Conservation (phyloP, 2,329 filamentous ascomycete species). For the Mycogone perniciosa region DNA sequence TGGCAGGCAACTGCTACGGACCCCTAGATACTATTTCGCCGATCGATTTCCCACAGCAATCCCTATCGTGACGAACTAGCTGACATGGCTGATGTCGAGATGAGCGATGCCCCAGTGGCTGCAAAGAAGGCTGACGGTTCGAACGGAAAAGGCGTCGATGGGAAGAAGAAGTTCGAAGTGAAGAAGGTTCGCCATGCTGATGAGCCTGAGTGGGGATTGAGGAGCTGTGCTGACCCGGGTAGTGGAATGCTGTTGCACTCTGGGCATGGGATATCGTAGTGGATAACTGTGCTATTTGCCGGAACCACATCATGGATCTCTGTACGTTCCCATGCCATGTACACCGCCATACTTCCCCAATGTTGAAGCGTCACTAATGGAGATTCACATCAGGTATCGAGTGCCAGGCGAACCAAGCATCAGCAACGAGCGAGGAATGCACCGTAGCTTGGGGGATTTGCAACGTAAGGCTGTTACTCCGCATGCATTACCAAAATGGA, state of each 20-base stretch:
- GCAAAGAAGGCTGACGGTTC: conserved; percentile 48
- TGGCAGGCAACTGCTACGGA: too few species aligned
- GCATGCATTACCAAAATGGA: neutral
- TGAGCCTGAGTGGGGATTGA: neutral
- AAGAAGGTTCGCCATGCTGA: conserved; percentile 70
- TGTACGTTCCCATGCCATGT: conserved; percentile 50
- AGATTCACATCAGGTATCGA: conserved; percentile 66
- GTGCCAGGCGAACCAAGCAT: conserved; percentile 97
- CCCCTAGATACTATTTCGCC: neutral
- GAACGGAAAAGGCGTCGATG: conserved; percentile 51
- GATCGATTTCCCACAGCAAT: neutral
- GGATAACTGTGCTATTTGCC: conserved; percentile 98
- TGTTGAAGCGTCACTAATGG: neutral
- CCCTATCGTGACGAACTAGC: neutral
- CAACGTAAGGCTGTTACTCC: conserved; percentile 61
- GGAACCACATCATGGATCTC: conserved; percentile 99
- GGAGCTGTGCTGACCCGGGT: conserved; percentile 13
- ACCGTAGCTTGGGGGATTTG: conserved; percentile 99
- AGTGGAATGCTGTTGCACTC: conserved; percentile 98
- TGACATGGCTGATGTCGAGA: conserved; percentile 88
- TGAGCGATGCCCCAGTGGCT: conserved; percentile 73
- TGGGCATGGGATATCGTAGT: conserved; percentile 99
- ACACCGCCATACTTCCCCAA: neutral
- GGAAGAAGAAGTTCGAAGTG: conserved; percentile 94
- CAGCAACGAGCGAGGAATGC: conserved; percentile 94